Conservation (phyloP, 2,329 filamentous ascomycete species). For the Clarireedia monteithiana region DNA sequence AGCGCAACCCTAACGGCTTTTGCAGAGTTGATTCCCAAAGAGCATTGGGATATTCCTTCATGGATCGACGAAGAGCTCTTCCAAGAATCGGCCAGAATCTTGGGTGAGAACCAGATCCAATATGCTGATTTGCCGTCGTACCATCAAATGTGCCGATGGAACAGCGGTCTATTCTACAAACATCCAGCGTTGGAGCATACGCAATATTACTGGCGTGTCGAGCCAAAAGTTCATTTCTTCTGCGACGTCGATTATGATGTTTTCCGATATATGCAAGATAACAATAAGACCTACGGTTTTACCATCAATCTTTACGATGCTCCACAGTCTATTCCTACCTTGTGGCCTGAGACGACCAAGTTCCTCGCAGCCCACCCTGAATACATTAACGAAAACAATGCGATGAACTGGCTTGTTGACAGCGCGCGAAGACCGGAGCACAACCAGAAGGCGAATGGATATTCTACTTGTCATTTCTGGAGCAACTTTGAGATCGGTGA, state of each 20-base stretch:
- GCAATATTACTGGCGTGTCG: slow-evolving; percentile 97
- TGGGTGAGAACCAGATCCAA: slow-evolving; percentile 80
- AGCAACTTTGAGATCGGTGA: slow-evolving; percentile 97
- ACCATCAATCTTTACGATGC: slow-evolving; percentile 96
- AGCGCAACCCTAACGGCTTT: slow-evolving; percentile 11
- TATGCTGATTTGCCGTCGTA: slow-evolving; percentile 87
- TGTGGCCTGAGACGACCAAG: slow-evolving; percentile 94
- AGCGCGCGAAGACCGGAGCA: slow-evolving; percentile 68
- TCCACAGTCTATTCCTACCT: slow-evolving; percentile 72
- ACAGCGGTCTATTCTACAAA: slow-evolving; percentile 95
- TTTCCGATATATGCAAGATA: slow-evolving; percentile 94
- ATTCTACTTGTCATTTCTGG: slow-evolving; percentile 99
- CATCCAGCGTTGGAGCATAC: slow-evolving; percentile 77
- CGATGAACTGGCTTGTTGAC: slow-evolving; percentile 82
- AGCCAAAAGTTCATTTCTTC: slow-evolving; percentile 98
- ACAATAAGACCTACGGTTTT: slow-evolving; percentile 99
- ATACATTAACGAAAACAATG: slow-evolving; percentile 75
- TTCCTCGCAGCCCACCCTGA: slow-evolving; percentile 81
- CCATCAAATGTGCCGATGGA: slow-evolving; percentile 99
- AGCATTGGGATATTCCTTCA: slow-evolving; percentile 85
- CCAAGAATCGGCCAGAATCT: slow-evolving; percentile 71
- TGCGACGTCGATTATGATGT: slow-evolving; percentile 98
- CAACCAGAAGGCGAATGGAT: slow-evolving; percentile 76
- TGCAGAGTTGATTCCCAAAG: slow-evolving; percentile 81
- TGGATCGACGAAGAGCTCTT: slow-evolving; percentile 92